Conservation (phyloP, 2,329 filamentous ascomycete species). For the Botryotinia convoluta region DNA sequence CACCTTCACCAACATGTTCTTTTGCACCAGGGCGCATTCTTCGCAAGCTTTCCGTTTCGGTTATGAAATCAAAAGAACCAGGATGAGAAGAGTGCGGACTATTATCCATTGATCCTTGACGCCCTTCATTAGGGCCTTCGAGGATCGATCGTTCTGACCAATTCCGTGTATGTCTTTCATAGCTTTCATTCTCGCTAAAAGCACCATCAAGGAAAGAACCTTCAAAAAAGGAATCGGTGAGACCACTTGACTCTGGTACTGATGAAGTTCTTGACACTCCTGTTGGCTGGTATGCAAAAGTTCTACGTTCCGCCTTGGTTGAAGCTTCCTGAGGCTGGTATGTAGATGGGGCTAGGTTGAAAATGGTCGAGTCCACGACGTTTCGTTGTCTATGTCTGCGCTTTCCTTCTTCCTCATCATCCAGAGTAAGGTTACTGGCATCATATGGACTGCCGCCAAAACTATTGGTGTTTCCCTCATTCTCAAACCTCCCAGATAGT, state of each 20-base stretch:
- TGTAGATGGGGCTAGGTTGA: conserved; percentile 32
- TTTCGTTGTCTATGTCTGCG: conserved; percentile 48
- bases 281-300: conserved; percentile 34
- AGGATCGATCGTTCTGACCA: conserved; percentile 58
- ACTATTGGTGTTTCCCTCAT: conserved; percentile 28
- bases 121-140: conserved; percentile 47
- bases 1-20: conserved; percentile 27
- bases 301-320: conserved; percentile 30
- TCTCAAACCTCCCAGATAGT: conserved; percentile 19
- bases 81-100: conserved; percentile 39
- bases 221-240: conserved; percentile 72
- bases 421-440: conserved; percentile 27
- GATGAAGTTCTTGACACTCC: conserved; percentile 33
- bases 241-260: conserved; percentile 55
- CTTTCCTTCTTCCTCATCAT: conserved; percentile 44
- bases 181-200: conserved; percentile 48
- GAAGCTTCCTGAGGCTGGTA: conserved; percentile 28
- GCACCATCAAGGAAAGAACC: conserved; percentile 73
- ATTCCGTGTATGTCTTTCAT: conserved; percentile 42
- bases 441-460: conserved; percentile 33
- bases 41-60: conserved; percentile 51
- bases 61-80: conserved; percentile 53
- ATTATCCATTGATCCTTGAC: conserved; percentile 27
- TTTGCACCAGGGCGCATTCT: conserved; percentile 27
- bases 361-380: conserved; percentile 44